phyloP scores from a whole-genome alignment of 495 filamentous ascomycete genomes.

The Penicillium diatomitis region DNA sequence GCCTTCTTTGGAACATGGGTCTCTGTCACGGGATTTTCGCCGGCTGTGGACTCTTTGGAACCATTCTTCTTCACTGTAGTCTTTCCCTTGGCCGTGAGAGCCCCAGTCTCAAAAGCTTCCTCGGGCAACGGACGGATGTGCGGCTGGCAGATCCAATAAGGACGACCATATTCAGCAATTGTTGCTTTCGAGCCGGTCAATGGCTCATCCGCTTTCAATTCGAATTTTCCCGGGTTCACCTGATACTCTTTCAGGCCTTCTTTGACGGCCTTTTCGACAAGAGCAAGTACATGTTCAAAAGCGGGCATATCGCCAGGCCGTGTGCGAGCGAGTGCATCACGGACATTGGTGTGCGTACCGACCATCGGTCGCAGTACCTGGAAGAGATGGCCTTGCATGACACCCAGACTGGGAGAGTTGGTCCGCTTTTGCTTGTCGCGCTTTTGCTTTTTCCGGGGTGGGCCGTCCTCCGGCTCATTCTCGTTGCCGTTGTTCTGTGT shows the following conservation, averaged over 20 bases:
- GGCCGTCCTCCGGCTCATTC: conserved; percentile 30
- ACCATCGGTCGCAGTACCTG: conserved; percentile 80
- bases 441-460: conserved; percentile 56
- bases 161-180: conserved; percentile 61
- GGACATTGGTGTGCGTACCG: conserved; percentile 63
- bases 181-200: conserved; percentile 53
- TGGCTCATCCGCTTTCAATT: conserved; percentile 24
- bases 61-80: conserved; percentile 17
- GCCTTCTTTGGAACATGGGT: conserved; percentile 1
- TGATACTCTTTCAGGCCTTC: conserved; percentile 68
- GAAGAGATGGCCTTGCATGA: conserved; percentile 89
- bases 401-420: conserved; percentile 62
- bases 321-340: conserved; percentile 65
- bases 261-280: conserved; percentile 62
- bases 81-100: conserved; percentile 57
- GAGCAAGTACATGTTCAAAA: conserved; percentile 60
- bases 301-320: conserved; percentile 55
- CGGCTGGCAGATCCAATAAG: conserved; percentile 91
- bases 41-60: conserved; percentile 6
- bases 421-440: conserved; percentile 38
- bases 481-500: conserved; percentile 22
- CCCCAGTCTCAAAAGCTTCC: conserved; percentile 77
- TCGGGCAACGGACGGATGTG: conserved; percentile 81
- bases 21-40: conserved; percentile 6
- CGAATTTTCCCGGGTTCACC: conserved; percentile 46